Evolutionary conservation across 2,329 filamentous ascomycete species (phyloP), one percentile per base, ranked within the genome.

Genomic region (Leptodontidium sp.): DNA sequence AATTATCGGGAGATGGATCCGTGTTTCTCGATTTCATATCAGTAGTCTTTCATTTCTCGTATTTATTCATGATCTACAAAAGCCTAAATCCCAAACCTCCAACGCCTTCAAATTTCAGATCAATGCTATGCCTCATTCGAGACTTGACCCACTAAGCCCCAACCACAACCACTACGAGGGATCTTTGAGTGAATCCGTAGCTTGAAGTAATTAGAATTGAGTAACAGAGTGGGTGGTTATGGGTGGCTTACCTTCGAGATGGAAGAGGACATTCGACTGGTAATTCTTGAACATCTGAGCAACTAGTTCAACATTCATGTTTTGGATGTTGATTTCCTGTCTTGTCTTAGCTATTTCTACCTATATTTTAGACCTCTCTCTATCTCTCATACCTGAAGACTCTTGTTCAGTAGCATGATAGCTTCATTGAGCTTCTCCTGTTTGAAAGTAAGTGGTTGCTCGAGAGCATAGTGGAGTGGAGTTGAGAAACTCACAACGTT

Each of bases 231-330:
- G 29, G n/a, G 21, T 21, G 29, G n/a, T 8, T 45, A 24, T 76
- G 70, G 79, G 71, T 45, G 69, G 65, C 43, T 49, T 84, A 97
- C 96, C 96, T 89, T 98, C 96, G 6, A 99, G 86, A 77, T 99
- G 96, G 80, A 99, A 98, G 6, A 98, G 84, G 15, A 98, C 95
- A 76, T 98, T 99, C 12, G 94, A 97, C 80, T 98, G 94, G 80
- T 99, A 99, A 82, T 98, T 99, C 84, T 98, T 98, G 85, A 98
- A 99, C 96, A 99, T 99, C 79, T 98, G 95, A 0, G 95, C 94
- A 5, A 98, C 96, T 2, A 98, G 87, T 82, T 98, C 96, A 45
- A 98, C 93, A 78, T 99, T 97, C 94, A 98, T 98, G 80, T 98
- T 99, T 77, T 97, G 93, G 66, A 98, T 91, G 78, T 98, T 98